Evolutionary conservation across 2,329 filamentous ascomycete species (phyloP).

Genomic region (Dactylellina cionopaga): DNA sequence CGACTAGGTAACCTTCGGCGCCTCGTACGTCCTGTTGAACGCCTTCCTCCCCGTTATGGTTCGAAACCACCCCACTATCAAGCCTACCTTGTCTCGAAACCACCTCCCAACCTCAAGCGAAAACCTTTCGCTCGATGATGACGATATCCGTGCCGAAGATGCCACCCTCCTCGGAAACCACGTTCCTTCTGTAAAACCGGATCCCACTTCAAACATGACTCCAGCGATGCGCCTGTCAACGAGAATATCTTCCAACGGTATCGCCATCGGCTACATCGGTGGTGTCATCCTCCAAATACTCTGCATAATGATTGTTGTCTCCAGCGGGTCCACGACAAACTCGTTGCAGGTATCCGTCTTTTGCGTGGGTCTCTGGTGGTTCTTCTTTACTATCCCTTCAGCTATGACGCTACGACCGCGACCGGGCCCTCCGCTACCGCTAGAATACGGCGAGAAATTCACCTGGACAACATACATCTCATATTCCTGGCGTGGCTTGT

Average conservation of each 20-base stretch:
- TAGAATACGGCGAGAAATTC: constrained; percentile 54
- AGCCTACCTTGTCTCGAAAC: constrained; percentile 27
- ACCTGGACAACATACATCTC: constrained; percentile 77
- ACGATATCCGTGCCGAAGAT: constrained; percentile 49
- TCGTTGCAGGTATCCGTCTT: constrained; percentile 87
- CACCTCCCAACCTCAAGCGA: constrained; percentile 27
- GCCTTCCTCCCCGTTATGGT: constrained; percentile 93
- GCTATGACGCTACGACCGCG: constrained; percentile 87
- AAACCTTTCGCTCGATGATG: constrained; percentile 29
- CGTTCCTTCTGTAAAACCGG: constrained; percentile 23
- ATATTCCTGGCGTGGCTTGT: constrained; percentile 88
- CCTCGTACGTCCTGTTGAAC: constrained; percentile 93
- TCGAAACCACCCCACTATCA: constrained; percentile 75
- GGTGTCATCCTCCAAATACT: constrained; percentile 78
- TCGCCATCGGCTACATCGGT: constrained; percentile 91
- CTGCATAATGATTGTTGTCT: constrained; percentile 78
- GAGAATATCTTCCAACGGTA: constrained; percentile 88
- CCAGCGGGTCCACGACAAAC: constrained; percentile 82
- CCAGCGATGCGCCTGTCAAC: constrained; percentile 78
- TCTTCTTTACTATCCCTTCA: constrained; percentile 86
- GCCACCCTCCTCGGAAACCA: constrained; percentile 43
- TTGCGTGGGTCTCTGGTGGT: constrained; percentile 91
- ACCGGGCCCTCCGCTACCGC: constrained; percentile 81
- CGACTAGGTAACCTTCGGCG: constrained; percentile 75
- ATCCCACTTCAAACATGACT: constrained; percentile 50